Evolutionary conservation across 306 rosid species (phyloP), one percentile per base, ranked within the genome.

Genomic region (Mimosa pudica): DNA sequence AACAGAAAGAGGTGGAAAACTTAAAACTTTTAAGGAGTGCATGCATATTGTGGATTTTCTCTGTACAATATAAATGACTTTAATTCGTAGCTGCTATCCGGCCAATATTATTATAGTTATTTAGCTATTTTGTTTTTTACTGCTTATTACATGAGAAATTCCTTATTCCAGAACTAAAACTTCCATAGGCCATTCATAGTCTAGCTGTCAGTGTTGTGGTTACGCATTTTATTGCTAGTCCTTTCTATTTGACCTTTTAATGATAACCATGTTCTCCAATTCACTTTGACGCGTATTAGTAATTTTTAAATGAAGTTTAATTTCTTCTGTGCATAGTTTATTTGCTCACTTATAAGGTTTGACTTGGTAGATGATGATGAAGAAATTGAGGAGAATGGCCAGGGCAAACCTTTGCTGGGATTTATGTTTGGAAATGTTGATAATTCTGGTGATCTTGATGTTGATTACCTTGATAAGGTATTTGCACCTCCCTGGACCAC

Each of bases 371-470:
- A 91, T 57, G 97, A 92, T 4, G 97, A 94, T 46, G 98, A 92
- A 57, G 93, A 91, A 65, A 88, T 87, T 10, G 97, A 94, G 83
- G 97, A 92, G 80, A 82, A 54, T 80, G 95, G 87, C 76, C 87
- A 88, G 60, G 93, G 92, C 74, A 89, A 88, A 75, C 91, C 95
- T 49, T 86, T 92, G 47, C 84, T 94, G 60, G 98, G 97, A 49
- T 92, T 94, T 86, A 94, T 94, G 97, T 94, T 92, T 77, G 98
- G 98, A 51, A 94, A 94, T 85, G 97, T 94, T 45, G 96, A 94
- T 77, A 93, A 94, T 76, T 94, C 97, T 36, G 98, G 97, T 38
- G 95, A 90, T 84, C 97, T 94, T 51, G 97, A 94, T 81, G 98
- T 82, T 17, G 97, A 94, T 84, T 94, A 92, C 87, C 97, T 94